Base-by-base conservation (phyloP, 768 basidiomycete genomes). In the Tricholoma bakamatsutake region DNA sequence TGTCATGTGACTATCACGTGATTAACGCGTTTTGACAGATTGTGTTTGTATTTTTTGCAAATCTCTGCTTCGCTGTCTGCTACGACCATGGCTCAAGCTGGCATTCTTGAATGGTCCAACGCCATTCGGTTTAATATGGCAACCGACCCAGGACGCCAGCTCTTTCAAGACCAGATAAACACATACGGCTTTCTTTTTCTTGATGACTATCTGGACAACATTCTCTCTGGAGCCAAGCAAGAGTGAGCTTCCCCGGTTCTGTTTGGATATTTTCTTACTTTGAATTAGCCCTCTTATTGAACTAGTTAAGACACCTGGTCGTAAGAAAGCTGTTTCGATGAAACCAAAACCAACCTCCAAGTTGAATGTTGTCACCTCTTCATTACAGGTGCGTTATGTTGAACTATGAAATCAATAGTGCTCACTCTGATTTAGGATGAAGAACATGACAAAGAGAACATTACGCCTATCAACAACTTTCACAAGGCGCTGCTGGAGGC, bases 221-320 rank as follows among this genome's bases (percentile, higher is more conserved):
- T 92, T 56, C 72, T 88, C 33, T 75, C 78, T 3, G 83, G 85
- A 33, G 78, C 80, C 34, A 83, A 80, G 64, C 77, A 84, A 69
- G 88, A 83, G 90, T 90, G 62, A 48, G 80, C 59, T 47, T 18
- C 21, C 35, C 27, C 59, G 13, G 18, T 56, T 18, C 21, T 50
- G 28, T 30, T 6, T 33, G 17, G 27, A 28, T 9, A 33, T 21
- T 13, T 21, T 27, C 50, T 50, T 13, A 54, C 21, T 11, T 12
- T n/a, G 31, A 0, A 39, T 13, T 59, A 91, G 90, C 47, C 80
- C 83, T 7, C 78, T 92, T 13, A 84, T 90, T 40, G 88, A 92
- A 52, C 77, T 93, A 15, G 82, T 93, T 2, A 93, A 93, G 71
- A 93, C 91, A 1, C 90, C 90, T 12, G 84, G 87, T 30, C 80